These are phyloP conservation scores for Strobilomyces confusus DNA, from an alignment of 768 basidiomycete species.

Conservation along the genomic window DNA sequence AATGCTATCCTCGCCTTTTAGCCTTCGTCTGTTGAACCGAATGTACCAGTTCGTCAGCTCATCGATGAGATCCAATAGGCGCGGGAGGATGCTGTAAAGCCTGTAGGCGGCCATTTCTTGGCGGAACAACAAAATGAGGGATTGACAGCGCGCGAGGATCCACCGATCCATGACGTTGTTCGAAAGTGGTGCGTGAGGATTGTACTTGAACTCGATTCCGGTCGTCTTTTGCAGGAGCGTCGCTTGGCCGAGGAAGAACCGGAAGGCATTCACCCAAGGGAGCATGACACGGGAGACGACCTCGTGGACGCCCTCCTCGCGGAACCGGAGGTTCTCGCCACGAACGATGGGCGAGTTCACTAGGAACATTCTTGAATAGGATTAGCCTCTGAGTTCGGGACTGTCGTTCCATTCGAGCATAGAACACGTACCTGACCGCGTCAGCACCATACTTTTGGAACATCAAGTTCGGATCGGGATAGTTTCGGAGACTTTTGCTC, in stretches of 20 bases:
- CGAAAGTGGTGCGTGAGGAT: conserved; percentile 78
- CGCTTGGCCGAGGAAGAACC: conserved; percentile 97
- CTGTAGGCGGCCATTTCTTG: conserved; percentile 97
- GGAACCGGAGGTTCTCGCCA: conserved; percentile 95
- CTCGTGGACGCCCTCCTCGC: conserved; percentile 96
- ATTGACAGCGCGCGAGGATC: conserved; percentile 98
- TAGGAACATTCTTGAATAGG: conserved; percentile 76
- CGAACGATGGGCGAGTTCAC: conserved; percentile 99
- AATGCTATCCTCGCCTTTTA: conserved; percentile 92
- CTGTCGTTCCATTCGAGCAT: neutral
- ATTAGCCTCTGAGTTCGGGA: neutral
- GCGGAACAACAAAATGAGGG: conserved; percentile 85
- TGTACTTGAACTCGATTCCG: conserved; percentile 76
- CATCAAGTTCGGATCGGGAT: conserved; percentile 91
- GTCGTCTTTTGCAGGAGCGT: conserved; percentile 79
- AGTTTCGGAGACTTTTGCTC: conserved; percentile 97
- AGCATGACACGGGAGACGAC: conserved; percentile 94
- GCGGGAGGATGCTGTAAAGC: conserved; percentile 96
- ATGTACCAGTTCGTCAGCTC: conserved; percentile 99
- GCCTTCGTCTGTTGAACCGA: conserved; percentile 91
- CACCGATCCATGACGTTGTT: conserved; percentile 98
- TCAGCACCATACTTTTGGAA: conserved; percentile 93
- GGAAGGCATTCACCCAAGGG: conserved; percentile 98
- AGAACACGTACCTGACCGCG: conserved; percentile 66
- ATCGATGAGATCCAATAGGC: conserved; percentile 85